Percentiles rank a stretch among this genome's conserved stretches.
phyloP scores from a whole-genome alignment of 345 rosid species.

The Brassica juncea region DNA sequence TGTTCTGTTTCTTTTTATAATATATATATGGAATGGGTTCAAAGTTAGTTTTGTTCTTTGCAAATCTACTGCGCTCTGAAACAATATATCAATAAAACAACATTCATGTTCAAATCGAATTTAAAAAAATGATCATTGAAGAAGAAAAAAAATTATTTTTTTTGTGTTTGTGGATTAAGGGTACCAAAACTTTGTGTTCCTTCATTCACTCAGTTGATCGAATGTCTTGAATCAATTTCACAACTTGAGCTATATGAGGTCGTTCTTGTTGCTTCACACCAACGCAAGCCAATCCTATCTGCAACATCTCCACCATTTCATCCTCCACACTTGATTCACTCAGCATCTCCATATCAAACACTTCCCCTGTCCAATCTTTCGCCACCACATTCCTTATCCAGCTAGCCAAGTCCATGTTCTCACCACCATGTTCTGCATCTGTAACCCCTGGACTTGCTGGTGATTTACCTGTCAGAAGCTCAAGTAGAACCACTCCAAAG shows the following conservation, averaged over 20 bases:
- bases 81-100: neutral
- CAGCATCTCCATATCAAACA: constrained; percentile 73
- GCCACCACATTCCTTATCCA: constrained; percentile 70
- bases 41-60: neutral
- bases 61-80: constrained; percentile 1
- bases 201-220: constrained; percentile 43
- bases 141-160: neutral
- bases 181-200: constrained; percentile 42
- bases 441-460: constrained; percentile 55
- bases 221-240: constrained; percentile 63
- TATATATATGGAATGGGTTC: neutral
- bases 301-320: constrained; percentile 87
- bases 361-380: constrained; percentile 83
- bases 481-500: constrained; percentile 86
- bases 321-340: constrained; percentile 52
- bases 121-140: constrained; percentile 7
- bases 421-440: constrained; percentile 35
- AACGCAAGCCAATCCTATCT: constrained; percentile 74
- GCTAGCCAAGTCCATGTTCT: constrained; percentile 57
- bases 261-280: constrained; percentile 52
- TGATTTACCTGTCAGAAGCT: constrained; percentile 86
- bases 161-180: constrained; percentile 25
- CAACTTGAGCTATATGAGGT: constrained; percentile 59
- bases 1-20: neutral
- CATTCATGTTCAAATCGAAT: constrained; percentile 21